Evolutionary conservation across 1,284 basidiomycete species (phyloP).

Genomic region (Microbotryum violaceum): DNA sequence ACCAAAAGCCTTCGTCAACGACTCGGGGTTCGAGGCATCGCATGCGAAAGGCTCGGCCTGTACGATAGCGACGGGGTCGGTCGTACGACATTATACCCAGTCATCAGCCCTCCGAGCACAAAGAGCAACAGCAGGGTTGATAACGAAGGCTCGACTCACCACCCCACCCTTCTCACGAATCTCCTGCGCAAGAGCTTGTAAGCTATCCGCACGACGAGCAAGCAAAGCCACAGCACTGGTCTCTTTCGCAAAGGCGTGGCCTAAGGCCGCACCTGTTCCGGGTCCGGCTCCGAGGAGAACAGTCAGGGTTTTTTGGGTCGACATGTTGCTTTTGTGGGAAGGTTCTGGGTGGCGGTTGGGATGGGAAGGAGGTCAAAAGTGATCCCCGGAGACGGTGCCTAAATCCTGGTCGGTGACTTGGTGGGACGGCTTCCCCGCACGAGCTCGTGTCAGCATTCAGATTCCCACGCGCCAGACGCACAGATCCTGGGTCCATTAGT

Average conservation of each 20-base stretch:
- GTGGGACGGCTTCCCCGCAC: no score
- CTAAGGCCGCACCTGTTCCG: constrained; percentile 17
- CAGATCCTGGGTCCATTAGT: no score
- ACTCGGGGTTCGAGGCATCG: constrained; percentile 13
- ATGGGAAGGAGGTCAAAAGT: no score
- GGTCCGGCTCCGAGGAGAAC: constrained; percentile 24
- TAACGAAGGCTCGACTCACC: constrained; percentile 3
- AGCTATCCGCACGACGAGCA: not conserved
- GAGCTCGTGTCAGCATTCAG: no score
- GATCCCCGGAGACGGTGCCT: no score
- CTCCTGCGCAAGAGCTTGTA: not conserved
- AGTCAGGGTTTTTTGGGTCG: constrained; percentile 8
- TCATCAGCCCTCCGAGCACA: no score
- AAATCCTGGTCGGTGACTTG: no score
- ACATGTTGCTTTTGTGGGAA: no score
- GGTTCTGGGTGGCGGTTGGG: no score
- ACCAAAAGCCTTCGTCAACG: constrained; percentile 9
- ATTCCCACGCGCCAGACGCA: no score
- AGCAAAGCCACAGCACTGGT: constrained; percentile 20
- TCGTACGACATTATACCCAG: not conserved
- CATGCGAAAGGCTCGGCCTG: constrained; percentile 21
- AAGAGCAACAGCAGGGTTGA: no score
- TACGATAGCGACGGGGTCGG: no score
- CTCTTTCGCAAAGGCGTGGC: not conserved
- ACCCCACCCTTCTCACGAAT: constrained; percentile 12